These are phyloP conservation scores for Nitzschia sp. DNA, from an alignment of 108 stramenopile genomes.

Conservation along the genomic window DNA sequence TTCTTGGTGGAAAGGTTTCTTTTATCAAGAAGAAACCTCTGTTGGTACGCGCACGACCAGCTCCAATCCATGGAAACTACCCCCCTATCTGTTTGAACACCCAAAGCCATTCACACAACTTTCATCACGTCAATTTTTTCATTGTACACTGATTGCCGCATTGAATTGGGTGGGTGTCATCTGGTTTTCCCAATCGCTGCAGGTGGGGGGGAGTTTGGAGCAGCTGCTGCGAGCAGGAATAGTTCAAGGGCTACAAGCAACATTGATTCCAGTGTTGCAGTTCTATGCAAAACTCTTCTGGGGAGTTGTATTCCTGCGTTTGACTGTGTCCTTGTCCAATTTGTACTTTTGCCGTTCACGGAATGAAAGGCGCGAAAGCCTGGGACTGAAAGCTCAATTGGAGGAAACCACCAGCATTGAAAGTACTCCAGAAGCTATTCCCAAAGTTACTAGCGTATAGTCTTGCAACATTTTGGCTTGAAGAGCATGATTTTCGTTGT, in stretches of 20 bases:
- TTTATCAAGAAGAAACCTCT: conserved; percentile 3
- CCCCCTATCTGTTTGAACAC: conserved; percentile 57
- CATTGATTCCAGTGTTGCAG: conserved; percentile 47
- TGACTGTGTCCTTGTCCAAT: conserved; percentile 36
- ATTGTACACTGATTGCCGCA: conserved; percentile 56
- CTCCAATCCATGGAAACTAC: conserved; percentile 16
- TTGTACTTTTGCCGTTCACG: conserved; percentile 18
- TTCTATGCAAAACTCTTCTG: conserved; percentile 76
- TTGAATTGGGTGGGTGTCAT: conserved; percentile 77
- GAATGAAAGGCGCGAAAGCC: conserved; percentile 15
- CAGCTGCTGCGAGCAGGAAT: conserved; percentile 15
- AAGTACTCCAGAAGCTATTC: no score
- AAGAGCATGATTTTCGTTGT: no score
- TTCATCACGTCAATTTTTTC: conserved; percentile 51
- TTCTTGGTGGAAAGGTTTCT: conserved; percentile 20
- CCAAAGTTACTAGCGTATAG: no score
- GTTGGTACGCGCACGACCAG: conserved; percentile 8
- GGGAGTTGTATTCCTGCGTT: conserved; percentile 44
- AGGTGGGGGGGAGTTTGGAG: conserved; percentile 56
- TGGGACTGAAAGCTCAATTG: conserved; percentile 12
- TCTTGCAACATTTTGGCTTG: no score
- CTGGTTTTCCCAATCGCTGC: conserved; percentile 61
- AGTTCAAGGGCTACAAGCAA: conserved; percentile 16
- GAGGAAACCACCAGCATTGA: not conserved
- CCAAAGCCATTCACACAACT: conserved; percentile 56